Conservation (phyloP, 495 filamentous ascomycete species). For the Talaromyces thailandensis region DNA sequence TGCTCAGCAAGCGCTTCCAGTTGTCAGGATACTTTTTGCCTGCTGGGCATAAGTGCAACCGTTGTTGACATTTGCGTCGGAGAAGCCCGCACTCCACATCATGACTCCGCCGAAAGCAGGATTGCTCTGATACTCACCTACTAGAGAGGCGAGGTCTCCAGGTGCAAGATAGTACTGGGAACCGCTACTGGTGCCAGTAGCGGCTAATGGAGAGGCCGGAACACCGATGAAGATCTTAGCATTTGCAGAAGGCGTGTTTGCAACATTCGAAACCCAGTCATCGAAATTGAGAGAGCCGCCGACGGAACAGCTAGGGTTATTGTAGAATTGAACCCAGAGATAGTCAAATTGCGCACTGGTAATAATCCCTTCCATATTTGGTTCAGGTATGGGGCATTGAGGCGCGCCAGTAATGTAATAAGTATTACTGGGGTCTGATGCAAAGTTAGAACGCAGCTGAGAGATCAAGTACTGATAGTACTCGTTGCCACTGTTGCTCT, state of each 20-base stretch:
- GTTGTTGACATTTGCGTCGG: conserved; percentile 27
- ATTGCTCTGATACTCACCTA: too few species aligned
- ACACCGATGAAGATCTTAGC: conserved; percentile 43
- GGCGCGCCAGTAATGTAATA: conserved; percentile 52
- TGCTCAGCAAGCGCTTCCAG: neutral
- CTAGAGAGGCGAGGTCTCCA: conserved; percentile 22
- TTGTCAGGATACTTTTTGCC: conserved; percentile 20
- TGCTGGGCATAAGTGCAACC: conserved; percentile 35
- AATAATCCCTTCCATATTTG: conserved; percentile 35
- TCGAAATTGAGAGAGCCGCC: conserved; percentile 10
- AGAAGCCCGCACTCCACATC: conserved; percentile 44
- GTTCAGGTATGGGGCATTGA: conserved; percentile 46
- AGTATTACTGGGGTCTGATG: conserved; percentile 25
- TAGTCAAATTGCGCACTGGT: conserved; percentile 21
- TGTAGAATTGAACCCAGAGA: conserved; percentile 37
- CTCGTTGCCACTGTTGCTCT: conserved; percentile 15
- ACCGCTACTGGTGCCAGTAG: conserved; percentile 27
- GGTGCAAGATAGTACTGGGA: conserved; percentile 34
- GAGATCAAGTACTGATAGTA: conserved; percentile 35
- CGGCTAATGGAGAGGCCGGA: conserved; percentile 26
- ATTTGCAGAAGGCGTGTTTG: conserved; percentile 21
- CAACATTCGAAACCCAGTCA: conserved; percentile 33
- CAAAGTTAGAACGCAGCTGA: conserved; percentile 34
- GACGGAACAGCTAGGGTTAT: conserved; percentile 24
- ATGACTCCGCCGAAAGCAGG: conserved; percentile 48